Evolutionary conservation across 331 rosid species (phyloP).

Genomic region (Spiraea crenata): DNA sequence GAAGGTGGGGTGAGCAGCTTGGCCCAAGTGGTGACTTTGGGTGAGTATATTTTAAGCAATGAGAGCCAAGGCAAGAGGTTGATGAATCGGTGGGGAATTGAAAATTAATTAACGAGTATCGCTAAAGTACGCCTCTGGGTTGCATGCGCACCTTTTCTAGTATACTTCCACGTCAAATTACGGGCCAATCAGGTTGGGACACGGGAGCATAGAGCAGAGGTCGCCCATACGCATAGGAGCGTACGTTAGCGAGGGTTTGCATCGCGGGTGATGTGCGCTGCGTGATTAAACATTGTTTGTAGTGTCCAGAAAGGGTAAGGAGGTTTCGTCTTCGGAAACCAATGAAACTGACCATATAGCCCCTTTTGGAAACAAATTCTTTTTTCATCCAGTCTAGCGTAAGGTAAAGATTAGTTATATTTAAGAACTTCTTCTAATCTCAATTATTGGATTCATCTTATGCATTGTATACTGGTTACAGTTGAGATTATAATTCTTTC

Average conservation of each 20-base stretch:
- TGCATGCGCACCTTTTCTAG: slow-evolving; percentile 6
- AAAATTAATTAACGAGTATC: slow-evolving; percentile 11
- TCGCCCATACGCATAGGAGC: background rate
- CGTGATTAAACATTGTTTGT: background rate
- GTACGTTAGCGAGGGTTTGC: background rate
- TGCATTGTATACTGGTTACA: too few species aligned
- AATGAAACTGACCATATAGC: background rate
- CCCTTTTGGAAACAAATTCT: background rate
- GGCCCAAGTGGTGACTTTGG: background rate
- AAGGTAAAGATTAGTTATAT: too few species aligned
- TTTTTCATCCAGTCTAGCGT: background rate
- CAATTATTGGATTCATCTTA: too few species aligned
- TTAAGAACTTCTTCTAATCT: too few species aligned
- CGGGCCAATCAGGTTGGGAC: background rate
- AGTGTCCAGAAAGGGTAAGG: background rate
- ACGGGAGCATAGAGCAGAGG: background rate
- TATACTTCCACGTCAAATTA: slow-evolving; percentile 29
- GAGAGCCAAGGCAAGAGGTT: background rate
- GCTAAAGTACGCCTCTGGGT: slow-evolving; percentile 8
- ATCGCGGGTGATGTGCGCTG: background rate
- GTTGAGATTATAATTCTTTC: too few species aligned
- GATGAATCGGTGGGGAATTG: slow-evolving; percentile 29
- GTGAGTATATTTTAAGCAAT: slow-evolving; percentile 27
- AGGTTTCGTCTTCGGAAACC: background rate
- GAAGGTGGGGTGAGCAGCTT: slow-evolving; percentile 10